Evolutionary conservation across 345 rosid genomes (phyloP).

Genomic region (Acer saccharum): DNA sequence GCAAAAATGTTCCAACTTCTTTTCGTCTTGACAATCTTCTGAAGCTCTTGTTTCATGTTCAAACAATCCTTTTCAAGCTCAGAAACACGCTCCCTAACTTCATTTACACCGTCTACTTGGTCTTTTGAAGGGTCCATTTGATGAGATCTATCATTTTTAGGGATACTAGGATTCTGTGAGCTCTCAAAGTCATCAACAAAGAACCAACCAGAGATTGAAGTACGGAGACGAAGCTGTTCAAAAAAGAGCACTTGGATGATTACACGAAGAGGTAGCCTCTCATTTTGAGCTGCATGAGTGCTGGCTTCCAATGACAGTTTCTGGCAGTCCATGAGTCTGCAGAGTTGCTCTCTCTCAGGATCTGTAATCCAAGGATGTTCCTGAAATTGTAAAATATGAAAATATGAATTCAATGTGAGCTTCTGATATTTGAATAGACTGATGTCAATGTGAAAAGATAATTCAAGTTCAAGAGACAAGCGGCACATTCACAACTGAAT

Average conservation of each 20-base stretch:
- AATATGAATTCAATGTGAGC: not conserved
- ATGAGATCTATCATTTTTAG: constrained; percentile 22
- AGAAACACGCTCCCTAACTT: constrained; percentile 54
- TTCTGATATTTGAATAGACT: not conserved
- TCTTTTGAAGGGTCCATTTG: constrained; percentile 25
- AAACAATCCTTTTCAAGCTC: constrained; percentile 74
- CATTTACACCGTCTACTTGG: constrained; percentile 26
- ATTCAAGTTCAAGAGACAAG: not conserved
- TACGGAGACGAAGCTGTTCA: constrained; percentile 73
- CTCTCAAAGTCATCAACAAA: constrained; percentile 60
- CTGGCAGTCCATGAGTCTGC: constrained; percentile 83
- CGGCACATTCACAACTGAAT: not conserved
- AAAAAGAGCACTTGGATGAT: constrained; percentile 79
- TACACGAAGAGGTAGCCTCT: constrained; percentile 76
- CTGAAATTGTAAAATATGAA: constrained; percentile 34
- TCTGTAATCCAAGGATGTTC: constrained; percentile 85
- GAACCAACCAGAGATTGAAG: constrained; percentile 75
- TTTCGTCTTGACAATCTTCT: constrained; percentile 56
- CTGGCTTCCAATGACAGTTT: constrained; percentile 84
- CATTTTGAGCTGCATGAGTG: constrained; percentile 87
- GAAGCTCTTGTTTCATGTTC: constrained; percentile 66
- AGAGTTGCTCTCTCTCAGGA: constrained; percentile 69
- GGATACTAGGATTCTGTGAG: constrained; percentile 41
- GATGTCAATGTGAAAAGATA: not conserved
- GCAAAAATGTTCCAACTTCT: constrained; percentile 62